Evolutionary conservation across 1,139 yeast genomes (phyloP).

Genomic region (Pneumocystis carinii): DNA sequence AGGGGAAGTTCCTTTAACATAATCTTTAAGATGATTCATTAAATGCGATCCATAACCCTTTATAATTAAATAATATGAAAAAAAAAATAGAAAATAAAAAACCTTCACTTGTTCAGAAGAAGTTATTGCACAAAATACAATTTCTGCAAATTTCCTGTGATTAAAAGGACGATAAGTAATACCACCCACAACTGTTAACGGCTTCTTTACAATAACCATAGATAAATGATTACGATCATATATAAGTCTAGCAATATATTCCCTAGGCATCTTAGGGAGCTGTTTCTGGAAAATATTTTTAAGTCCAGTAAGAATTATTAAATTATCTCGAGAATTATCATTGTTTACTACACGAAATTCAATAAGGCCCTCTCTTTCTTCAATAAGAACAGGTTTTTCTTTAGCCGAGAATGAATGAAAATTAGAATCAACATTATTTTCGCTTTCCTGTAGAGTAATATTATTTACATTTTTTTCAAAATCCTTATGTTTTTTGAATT

Average conservation of each 20-base stretch:
- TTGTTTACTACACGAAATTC: conserved; percentile 93
- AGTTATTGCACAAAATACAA: conserved; percentile 94
- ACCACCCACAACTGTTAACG: conserved; percentile 93
- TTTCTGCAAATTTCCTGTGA: conserved; percentile 83
- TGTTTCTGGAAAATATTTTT: conserved; percentile 95
- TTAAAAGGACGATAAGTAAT: conserved; percentile 91
- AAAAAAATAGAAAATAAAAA: background rate
- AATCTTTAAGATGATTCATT: conserved; percentile 94
- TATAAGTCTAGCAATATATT: conserved; percentile 84
- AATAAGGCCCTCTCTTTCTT: conserved; percentile 78
- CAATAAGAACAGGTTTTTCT: conserved; percentile 86
- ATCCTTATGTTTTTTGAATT: conserved; percentile 20
- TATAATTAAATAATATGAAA: background rate
- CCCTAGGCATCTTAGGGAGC: conserved; percentile 96
- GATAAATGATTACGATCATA: conserved; percentile 89
- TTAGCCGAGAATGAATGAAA: conserved; percentile 26
- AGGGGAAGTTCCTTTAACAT: conserved; percentile 77
- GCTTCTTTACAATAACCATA: conserved; percentile 78
- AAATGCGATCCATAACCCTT: conserved; percentile 96
- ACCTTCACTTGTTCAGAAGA: conserved; percentile 78
- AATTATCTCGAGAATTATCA: conserved; percentile 71
- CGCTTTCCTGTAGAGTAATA: conserved; percentile 17
- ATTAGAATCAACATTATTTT: conserved; percentile 20
- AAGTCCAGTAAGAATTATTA: conserved; percentile 85
- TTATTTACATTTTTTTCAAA: conserved; percentile 11